Evolutionary conservation across 2,329 filamentous ascomycete genomes (phyloP).

Genomic region (Fusarium agapanthi): DNA sequence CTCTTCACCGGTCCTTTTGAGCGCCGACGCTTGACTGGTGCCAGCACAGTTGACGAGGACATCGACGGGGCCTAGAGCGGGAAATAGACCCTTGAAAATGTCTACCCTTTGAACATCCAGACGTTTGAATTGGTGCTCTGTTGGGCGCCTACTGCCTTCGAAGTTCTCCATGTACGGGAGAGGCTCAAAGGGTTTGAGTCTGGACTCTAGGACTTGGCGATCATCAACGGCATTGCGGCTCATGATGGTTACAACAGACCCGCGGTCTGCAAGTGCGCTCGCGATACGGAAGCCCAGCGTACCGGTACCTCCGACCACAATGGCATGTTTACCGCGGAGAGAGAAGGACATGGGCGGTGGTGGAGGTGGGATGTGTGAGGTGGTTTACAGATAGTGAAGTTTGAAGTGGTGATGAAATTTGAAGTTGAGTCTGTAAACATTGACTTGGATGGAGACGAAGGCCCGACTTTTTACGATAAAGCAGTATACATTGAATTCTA

Average conservation of each 20-base stretch:
- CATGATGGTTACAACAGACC: constrained; percentile 68
- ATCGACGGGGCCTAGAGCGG: constrained; percentile 51
- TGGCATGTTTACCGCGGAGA: constrained; percentile 59
- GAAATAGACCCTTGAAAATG: constrained; percentile 46
- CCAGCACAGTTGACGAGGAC: constrained; percentile 85
- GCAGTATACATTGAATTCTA: not conserved
- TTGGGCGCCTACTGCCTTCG: constrained; percentile 21
- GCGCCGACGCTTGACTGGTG: constrained; percentile 69
- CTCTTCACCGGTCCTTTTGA: constrained; percentile 62
- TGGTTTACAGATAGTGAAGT: not conserved
- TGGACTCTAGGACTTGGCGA: constrained; percentile 49
- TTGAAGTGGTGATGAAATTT: constrained; percentile 11
- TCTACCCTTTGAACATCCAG: constrained; percentile 45
- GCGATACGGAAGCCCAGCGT: constrained; percentile 77
- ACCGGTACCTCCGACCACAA: constrained; percentile 76
- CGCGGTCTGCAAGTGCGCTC: constrained; percentile 68
- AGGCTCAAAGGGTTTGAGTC: constrained; percentile 41
- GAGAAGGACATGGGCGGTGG: constrained; percentile 41
- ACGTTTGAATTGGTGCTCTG: constrained; percentile 47
- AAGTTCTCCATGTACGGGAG: not conserved
- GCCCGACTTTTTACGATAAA: not conserved
- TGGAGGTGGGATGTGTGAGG: not conserved
- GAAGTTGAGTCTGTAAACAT: not conserved
- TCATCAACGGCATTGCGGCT: constrained; percentile 63
- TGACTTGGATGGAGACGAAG: not conserved